Conservation (phyloP, 2,329 filamentous ascomycete genomes). For the Fusarium sp. region DNA sequence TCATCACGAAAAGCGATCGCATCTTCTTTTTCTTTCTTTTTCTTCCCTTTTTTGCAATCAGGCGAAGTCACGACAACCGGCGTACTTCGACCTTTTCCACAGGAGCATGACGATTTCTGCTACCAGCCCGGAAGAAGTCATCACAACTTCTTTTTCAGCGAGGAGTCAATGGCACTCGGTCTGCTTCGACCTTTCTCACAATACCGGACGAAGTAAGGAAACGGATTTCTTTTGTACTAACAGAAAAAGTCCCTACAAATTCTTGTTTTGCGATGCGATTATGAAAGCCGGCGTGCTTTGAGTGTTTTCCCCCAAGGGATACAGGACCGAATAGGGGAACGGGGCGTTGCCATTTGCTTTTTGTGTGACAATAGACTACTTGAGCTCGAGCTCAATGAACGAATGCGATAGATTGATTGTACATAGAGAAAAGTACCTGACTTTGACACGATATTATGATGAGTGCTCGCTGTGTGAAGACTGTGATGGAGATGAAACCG, state of each 20-base stretch:
- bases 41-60: neutral
- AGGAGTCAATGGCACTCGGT: no score
- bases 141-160: neutral
- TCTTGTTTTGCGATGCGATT: neutral
- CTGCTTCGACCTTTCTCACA: no score
- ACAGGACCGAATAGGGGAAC: neutral
- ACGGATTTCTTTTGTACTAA: neutral
- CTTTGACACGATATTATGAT: neutral
- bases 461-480: neutral
- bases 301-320: neutral
- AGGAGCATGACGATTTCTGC: no score
- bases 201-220: neutral
- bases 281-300: neutral
- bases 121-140: no score
- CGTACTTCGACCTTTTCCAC: neutral
- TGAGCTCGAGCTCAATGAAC: neutral
- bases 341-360: neutral
- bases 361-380: neutral
- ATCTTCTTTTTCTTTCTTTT: neutral
- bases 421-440: neutral
- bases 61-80: neutral
- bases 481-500: neutral
- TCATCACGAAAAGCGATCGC: accelerated
- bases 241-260: neutral
- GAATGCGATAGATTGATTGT: neutral